Conservation (phyloP, 805 yeast species). For the Kodamaea hsintzibuensis region DNA sequence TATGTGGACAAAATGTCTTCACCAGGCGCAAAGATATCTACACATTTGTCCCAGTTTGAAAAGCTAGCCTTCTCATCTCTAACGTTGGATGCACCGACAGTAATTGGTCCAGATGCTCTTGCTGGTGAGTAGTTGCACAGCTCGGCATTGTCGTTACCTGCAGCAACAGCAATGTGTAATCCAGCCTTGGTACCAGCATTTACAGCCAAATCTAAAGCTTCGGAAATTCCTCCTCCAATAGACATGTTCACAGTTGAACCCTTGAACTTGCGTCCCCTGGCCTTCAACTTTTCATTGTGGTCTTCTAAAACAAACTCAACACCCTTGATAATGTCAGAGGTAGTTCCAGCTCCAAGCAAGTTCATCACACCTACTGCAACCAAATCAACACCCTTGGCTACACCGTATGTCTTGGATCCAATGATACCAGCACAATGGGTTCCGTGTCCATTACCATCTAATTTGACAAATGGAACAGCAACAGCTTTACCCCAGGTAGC, state of each 20-base stretch:
- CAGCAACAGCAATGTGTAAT: constrained; percentile 91
- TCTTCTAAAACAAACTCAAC: constrained; percentile 47
- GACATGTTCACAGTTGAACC: constrained; percentile 94
- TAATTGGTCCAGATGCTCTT: constrained; percentile 76
- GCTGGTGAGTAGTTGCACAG: constrained; percentile 95
- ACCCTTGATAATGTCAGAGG: constrained; percentile 45
- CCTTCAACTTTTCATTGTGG: constrained; percentile 40
- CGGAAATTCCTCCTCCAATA: constrained; percentile 89
- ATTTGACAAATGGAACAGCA: constrained; percentile 40
- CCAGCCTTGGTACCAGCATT: constrained; percentile 89
- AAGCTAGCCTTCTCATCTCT: constrained; percentile 91
- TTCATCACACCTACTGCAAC: constrained; percentile 46
- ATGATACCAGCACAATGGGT: constrained; percentile 91
- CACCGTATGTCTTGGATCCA: constrained; percentile 80
- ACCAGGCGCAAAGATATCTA: constrained; percentile 97
- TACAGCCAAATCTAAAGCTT: constrained; percentile 83
- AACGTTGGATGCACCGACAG: constrained; percentile 93
- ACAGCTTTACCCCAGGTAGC: constrained; percentile 54
- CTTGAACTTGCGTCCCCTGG: constrained; percentile 64
- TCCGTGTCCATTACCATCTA: constrained; percentile 86
- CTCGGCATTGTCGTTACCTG: constrained; percentile 92
- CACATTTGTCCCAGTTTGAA: constrained; percentile 95
- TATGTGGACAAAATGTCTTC: constrained; percentile 82
- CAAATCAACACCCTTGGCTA: constrained; percentile 59
- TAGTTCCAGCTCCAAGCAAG: constrained; percentile 39